Evolutionary conservation across 1,284 basidiomycete genomes (phyloP), one percentile per base, ranked within the genome.

Genomic region (Cryptococcus hybrid): DNA sequence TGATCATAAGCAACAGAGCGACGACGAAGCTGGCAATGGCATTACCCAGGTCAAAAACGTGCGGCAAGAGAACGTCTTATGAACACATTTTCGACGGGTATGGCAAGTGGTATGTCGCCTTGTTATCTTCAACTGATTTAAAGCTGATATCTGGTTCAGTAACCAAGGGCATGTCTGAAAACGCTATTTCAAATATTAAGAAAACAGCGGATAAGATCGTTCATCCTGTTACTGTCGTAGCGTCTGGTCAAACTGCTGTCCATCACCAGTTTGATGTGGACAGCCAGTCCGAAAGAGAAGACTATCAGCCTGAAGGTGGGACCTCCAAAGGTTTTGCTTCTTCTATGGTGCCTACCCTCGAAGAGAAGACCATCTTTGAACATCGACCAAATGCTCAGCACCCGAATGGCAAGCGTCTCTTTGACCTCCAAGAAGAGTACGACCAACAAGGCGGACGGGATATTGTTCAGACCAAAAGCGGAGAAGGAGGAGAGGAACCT

Each of bases 291-390:
- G 86, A 88, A 64, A 82, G 84, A 8, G 80, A 79, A 60, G 84
- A 84, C 34, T 84, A 74, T 65, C 81, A 81, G 37, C 76, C 76
- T n/a, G 81, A 84, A 2, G 85, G 85, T 4, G 67, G 83, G 60
- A 79, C 82, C 62, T 77, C 77, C 34, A 76, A 79, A 18, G 86
- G 86, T 1, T 88, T 89, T 70, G 82, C 86, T 0, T 84, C 84
- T 62, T 79, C 85, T 1, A 79, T 84, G 7, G 84, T 89, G 1
- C 88, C 89, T 0, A 88, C 85, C 0, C 70, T 89, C 5, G 89
- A 90, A 70, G 87, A 89, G 76, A 84, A 86, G 71, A 80, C 80
- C 0, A 78, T 88, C 30, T 70, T 71, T 3, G 83, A 86, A 54
- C 66, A 73, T 34, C 70, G 68, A 15, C 76, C 78, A 3, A 63